Base-by-base conservation (phyloP, 306 rosid genomes). In the Prunus campanulata region DNA sequence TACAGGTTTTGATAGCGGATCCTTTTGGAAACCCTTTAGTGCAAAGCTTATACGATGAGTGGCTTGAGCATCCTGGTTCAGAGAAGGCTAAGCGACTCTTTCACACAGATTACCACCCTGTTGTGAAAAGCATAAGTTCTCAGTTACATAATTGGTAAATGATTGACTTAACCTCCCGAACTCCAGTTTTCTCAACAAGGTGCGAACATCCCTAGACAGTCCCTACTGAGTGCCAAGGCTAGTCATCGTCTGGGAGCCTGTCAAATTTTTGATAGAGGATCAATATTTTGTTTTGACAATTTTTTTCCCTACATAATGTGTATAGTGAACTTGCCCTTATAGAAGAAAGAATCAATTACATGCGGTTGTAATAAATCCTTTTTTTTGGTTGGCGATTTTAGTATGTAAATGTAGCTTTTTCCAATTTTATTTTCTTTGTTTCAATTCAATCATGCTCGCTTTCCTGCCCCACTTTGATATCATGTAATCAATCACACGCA, bases 61-160 rank as follows among this genome's bases (percentile, higher is more conserved):
- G 97, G 99, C 96, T 95, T 74, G 92, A 63, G 83, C 87, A 89
- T 72, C 92, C 97, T 59, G 96, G 97, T 51, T 95, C 97, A n/a
- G 92, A 90, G 81, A 89, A 92, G 82, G 97, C 99, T 14, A 87
- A 80, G 89, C 90, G 83, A 77, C 77, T 85, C 81, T 70, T 89
- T 86, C 96, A 86, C 82, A 95, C 97, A 55, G 91, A 87, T 74
- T 95, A 95, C 77, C 97, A 89, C 75, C 91, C 88, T 48, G 74
- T 95, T 69, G 89, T 88, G 68, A 95, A 95, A 90, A 92, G 96
- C 88, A 82, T 92, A 66, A 88, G 97, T 77, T 85, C 99, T 63
- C 97, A 92, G 85, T 86, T 95, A 85, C 87, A 89, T 70, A 86
- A 89, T 85, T 95, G 99, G 99, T 95, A 72, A 80, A 74, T 46